Conservation (phyloP, 1,284 basidiomycete species). For the Pterulicium gracile region DNA sequence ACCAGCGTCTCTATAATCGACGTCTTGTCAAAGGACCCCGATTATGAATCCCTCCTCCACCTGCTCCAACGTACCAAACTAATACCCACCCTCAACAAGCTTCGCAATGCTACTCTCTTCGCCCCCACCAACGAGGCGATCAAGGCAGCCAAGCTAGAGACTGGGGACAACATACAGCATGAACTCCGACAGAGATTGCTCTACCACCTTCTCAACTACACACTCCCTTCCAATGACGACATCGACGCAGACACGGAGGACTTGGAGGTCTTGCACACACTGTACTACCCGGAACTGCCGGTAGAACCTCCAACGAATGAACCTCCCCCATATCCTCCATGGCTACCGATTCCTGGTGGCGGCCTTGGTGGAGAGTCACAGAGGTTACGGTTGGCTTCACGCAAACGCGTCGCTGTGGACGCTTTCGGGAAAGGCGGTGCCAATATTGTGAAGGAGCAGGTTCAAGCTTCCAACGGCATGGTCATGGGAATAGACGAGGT, state of each 20-base stretch:
- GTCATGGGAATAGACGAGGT: conserved; percentile 72
- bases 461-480: conserved; percentile 65
- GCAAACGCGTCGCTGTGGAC: conserved; percentile 59
- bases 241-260: conserved; percentile 25
- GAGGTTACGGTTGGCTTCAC: conserved; percentile 53
- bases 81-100: conserved; percentile 83
- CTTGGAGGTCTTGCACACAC: conserved; percentile 42
- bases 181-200: conserved; percentile 84
- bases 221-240: conserved; percentile 42
- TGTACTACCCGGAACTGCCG: conserved; percentile 58
- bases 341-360: conserved; percentile 76
- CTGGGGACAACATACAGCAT: conserved; percentile 77
- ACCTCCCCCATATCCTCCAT: conserved; percentile 72
- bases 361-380: conserved; percentile 79
- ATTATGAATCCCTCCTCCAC: conserved; percentile 72
- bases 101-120: conserved; percentile 80
- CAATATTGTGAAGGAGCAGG: conserved; percentile 41
- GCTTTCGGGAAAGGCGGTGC: conserved; percentile 61
- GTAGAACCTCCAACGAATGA: conserved; percentile 44
- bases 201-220: conserved; percentile 90
- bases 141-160: conserved; percentile 21
- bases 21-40: conserved; percentile 60
- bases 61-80: conserved; percentile 83
- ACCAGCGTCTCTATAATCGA: conserved; percentile 45
- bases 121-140: conserved; percentile 91